These are phyloP conservation scores for Cetradonia linearis DNA, from an alignment of 495 filamentous ascomycete genomes.

Conservation along the genomic window DNA sequence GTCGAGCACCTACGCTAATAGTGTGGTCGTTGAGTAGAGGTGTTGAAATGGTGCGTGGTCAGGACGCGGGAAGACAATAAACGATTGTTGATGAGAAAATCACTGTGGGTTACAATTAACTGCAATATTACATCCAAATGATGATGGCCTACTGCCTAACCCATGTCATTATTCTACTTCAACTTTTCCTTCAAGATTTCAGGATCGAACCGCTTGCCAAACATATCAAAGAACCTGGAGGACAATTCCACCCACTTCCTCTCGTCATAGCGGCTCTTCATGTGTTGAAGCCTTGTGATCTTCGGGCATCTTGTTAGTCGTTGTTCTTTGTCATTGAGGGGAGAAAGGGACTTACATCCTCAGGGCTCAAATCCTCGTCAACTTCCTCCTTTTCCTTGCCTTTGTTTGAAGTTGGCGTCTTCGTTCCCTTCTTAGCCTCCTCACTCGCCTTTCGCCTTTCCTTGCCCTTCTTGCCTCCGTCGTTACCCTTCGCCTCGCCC, in stretches of 20 bases:
- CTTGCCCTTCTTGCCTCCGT: slow-evolving; percentile 9
- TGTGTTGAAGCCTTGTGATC: slow-evolving; percentile 16
- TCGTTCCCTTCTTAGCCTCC: not conserved
- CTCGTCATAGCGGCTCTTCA: slow-evolving; percentile 14
- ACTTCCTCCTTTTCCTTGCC: not conserved
- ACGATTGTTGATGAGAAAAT: not conserved
- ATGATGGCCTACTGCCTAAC: not conserved
- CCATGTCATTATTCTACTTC: not conserved
- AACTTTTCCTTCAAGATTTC: slow-evolving; percentile 18
- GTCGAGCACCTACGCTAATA: no score
- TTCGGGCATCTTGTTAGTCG: not conserved
- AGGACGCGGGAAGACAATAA: not conserved
- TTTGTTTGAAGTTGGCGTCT: not conserved
- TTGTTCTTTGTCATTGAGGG: not conserved
- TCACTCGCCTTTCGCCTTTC: not conserved
- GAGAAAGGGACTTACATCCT: slow-evolving; percentile 18
- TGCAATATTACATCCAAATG: not conserved
- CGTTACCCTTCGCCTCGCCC: slow-evolving; percentile 1
- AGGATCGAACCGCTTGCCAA: slow-evolving; percentile 20
- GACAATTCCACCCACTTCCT: slow-evolving; percentile 21
- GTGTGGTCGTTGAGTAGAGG: not conserved
- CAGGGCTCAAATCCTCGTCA: slow-evolving; percentile 14
- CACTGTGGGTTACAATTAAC: not conserved
- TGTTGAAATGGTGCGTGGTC: not conserved
- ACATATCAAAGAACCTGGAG: slow-evolving; percentile 23